Evolutionary conservation across 768 basidiomycete genomes (phyloP).

Genomic region (Rhizopogon vesiculosus): DNA sequence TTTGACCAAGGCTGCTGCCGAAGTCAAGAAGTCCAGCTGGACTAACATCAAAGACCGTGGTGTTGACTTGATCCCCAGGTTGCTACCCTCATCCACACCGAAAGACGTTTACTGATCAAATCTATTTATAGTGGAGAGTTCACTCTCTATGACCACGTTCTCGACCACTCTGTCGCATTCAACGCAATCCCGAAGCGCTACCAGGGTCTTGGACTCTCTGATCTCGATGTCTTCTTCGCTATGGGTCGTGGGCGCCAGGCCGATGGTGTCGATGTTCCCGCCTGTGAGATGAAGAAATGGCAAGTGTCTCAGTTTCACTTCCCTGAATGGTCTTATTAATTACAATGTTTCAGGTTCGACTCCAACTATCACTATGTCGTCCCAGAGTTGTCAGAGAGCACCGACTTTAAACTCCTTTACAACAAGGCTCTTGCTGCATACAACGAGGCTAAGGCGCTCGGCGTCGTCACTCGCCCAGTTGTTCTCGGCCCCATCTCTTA

Average conservation of each 20-base stretch:
- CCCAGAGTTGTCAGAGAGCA: conserved; percentile 86
- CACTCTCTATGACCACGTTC: conserved; percentile 96
- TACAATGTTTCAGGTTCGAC: conserved; percentile 67
- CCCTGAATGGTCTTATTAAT: background rate
- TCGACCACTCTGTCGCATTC: conserved; percentile 95
- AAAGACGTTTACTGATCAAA: conserved; percentile 11
- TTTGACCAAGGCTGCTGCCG: conserved; percentile 82
- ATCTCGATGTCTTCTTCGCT: conserved; percentile 95
- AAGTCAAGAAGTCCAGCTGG: conserved; percentile 89
- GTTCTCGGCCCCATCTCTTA: conserved; percentile 94
- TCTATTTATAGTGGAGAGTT: conserved; percentile 80
- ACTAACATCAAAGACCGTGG: conserved; percentile 75
- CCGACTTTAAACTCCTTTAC: conserved; percentile 91
- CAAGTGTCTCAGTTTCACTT: conserved; percentile 31
- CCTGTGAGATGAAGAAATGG: conserved; percentile 99
- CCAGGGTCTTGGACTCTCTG: conserved; percentile 75
- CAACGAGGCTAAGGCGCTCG: conserved; percentile 89
- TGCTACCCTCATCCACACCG: conserved; percentile 16
- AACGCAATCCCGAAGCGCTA: conserved; percentile 97
- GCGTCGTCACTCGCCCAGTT: conserved; percentile 90
- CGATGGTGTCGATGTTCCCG: conserved; percentile 91
- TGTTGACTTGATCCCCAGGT: conserved; percentile 93
- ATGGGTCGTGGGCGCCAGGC: conserved; percentile 99
- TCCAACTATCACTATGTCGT: conserved; percentile 99
- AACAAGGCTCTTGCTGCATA: conserved; percentile 95